These are phyloP conservation scores for Exophiala calicioides DNA, from an alignment of 2,329 filamentous ascomycete species.

Conservation along the genomic window DNA sequence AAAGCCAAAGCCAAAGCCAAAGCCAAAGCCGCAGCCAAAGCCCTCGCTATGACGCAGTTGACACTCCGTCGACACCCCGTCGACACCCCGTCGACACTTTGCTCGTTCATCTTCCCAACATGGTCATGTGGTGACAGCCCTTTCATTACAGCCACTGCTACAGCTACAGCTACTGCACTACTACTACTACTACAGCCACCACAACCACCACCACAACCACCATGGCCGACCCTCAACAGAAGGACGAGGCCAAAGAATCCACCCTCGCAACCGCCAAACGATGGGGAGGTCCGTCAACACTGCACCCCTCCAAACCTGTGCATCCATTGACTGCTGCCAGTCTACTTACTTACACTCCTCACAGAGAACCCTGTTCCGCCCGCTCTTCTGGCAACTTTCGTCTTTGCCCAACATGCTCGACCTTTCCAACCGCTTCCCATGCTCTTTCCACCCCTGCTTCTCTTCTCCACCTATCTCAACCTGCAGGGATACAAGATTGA, in stretches of 20 bases:
- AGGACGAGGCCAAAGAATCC: slow-evolving; percentile 27
- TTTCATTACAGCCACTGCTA: neutral
- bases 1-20: too few relatives aligned
- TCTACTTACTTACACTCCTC: slow-evolving; percentile 27
- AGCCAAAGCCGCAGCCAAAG: too few relatives aligned
- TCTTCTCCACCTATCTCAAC: slow-evolving; percentile 68
- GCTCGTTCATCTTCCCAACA: neutral
- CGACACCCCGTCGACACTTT: too few relatives aligned
- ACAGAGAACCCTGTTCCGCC: slow-evolving; percentile 66
- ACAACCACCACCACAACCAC: neutral
- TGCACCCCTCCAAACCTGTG: slow-evolving; percentile 3
- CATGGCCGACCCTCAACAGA: slow-evolving; percentile 24
- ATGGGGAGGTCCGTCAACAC: slow-evolving; percentile 31
- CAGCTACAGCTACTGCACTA: neutral
- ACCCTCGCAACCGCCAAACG: slow-evolving; percentile 28
- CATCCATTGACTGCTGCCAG: slow-evolving; percentile 25
- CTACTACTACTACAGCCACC: neutral
- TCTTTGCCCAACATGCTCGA: slow-evolving; percentile 66
- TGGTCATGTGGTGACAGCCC: neutral
- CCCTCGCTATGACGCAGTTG: too few relatives aligned
- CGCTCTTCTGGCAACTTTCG: slow-evolving; percentile 64
- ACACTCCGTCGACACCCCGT: too few relatives aligned
- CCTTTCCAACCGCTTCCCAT: slow-evolving; percentile 67
- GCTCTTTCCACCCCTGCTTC: slow-evolving; percentile 65
- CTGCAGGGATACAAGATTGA: slow-evolving; percentile 64